Evolutionary conservation across 1,284 basidiomycete species (phyloP).

Genomic region (Apiotrichum akiyoshidainum): DNA sequence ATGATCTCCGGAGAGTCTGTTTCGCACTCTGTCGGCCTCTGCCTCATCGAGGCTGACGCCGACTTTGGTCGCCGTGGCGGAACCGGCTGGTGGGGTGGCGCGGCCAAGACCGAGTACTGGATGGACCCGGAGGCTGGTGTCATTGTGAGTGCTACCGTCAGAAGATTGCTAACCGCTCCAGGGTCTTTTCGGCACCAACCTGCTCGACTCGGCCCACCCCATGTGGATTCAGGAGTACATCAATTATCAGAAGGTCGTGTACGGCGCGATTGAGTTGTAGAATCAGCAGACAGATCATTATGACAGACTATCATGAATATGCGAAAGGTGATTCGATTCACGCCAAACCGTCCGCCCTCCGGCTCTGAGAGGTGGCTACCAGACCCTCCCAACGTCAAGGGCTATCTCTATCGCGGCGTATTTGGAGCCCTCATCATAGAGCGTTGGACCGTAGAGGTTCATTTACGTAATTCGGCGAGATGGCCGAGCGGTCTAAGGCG

Average conservation of each 20-base stretch:
- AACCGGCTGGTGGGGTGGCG: conserved; percentile 26
- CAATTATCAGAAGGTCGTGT: neutral
- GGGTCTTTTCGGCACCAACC: conserved; percentile 18
- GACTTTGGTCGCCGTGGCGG: conserved; percentile 18
- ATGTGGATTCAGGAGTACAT: neutral
- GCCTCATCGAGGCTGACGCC: conserved; percentile 1
- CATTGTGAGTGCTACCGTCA: conserved; percentile 10
- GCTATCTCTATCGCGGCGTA: too few species aligned
- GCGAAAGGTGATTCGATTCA: too few species aligned
- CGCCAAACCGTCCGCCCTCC: too few species aligned
- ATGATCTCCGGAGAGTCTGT: conserved; percentile 10
- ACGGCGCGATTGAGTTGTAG: neutral
- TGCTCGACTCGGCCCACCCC: neutral
- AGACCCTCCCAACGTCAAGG: too few species aligned
- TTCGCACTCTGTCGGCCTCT: conserved; percentile 13
- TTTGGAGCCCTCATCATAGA: too few species aligned
- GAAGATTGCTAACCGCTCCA: neutral
- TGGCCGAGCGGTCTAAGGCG: too few species aligned
- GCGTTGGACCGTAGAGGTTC: too few species aligned
- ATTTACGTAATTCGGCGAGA: too few species aligned
- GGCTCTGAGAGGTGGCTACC: too few species aligned
- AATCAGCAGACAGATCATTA: neutral
- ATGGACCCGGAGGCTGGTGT: conserved; percentile 25
- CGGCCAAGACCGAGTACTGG: conserved; percentile 27
- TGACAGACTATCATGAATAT: too few species aligned